Base-by-base conservation (phyloP, 2,329 filamentous ascomycete species). In the Tolypocladium inflatum region DNA sequence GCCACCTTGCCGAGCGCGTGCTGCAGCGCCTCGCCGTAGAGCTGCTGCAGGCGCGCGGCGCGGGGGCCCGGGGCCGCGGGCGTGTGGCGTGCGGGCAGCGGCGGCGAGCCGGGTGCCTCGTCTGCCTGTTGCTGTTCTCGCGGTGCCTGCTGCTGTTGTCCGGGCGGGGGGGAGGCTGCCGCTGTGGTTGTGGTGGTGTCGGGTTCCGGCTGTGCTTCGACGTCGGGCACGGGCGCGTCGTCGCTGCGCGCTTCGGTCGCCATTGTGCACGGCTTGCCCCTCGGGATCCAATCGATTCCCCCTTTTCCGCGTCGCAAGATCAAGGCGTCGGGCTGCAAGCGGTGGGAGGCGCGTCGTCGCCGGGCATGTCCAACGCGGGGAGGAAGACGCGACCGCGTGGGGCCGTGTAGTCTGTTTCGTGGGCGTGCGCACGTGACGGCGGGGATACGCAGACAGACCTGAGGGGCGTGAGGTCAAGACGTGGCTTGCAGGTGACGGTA, bases 1-100 rank as follows among this genome's bases (percentile, higher is more conserved):
- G 73, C 77, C 57, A 86, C 74, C 66, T 81, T 79, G 63, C 69
- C 73, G 38, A 87, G 76, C 2, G 84, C 85, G 63, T 78, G 78
- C 52, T 70, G 63, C 30, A 86, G 76, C 35, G 78, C 78, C 58
- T 75, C 71, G 57, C 75, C 73, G 67, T 84, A 85, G 39, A 85
- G 73, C 57, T 78, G 73, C 56, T 79, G 76, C 59, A 87, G 77
- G 51, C 80, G 77, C 35, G 73, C 64, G 2, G 84, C 84, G 63
- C 84, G 82, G 3, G 80, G 80, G 53, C 84, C 84, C 0, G 83
- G 82, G 0, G 77, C 73, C 50, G 72, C 68, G 38, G 76, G 67
- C 13, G 73, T 75, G 67, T 76, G 35, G 15, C 37, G 43, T 54
- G 69, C 62, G 1, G 76, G 77, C 1, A 77, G 70, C 26, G 73